phyloP scores from a whole-genome alignment of 495 filamentous ascomycete species.

The Amorphotheca resinae region DNA sequence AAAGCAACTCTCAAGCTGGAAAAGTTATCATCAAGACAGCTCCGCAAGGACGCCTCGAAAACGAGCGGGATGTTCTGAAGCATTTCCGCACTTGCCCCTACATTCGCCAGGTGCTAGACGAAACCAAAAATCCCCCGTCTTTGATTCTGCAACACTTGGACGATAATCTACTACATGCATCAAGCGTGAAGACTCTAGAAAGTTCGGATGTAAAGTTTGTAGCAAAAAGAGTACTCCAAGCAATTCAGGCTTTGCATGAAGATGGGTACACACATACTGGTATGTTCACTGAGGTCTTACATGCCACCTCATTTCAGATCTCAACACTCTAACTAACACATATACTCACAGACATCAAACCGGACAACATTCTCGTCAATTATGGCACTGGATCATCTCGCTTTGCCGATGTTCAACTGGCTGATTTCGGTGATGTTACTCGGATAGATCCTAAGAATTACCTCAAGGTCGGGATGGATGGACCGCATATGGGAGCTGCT shows the following conservation, averaged over 20 bases:
- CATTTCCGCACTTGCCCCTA: slow-evolving; percentile 28
- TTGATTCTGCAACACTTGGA: slow-evolving; percentile 33
- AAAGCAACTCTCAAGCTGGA: slow-evolving; percentile 21
- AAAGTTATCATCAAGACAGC: slow-evolving; percentile 29
- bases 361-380: slow-evolving; percentile 33
- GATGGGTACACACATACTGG: slow-evolving; percentile 30
- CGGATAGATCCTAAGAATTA: slow-evolving; percentile 23
- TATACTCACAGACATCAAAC: slow-evolving; percentile 27
- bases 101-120: slow-evolving; percentile 28
- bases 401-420: slow-evolving; percentile 29
- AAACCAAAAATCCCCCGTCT: slow-evolving; percentile 27
- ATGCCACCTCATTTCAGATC: background rate
- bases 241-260: slow-evolving; percentile 27
- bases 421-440: slow-evolving; percentile 28
- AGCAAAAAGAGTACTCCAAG: slow-evolving; percentile 27
- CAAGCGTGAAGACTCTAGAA: slow-evolving; percentile 24
- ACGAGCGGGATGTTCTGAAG: slow-evolving; percentile 31
- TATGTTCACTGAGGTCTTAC: slow-evolving; percentile 7
- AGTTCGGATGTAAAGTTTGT: slow-evolving; percentile 31
- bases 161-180: slow-evolving; percentile 15
- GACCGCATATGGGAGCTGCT: slow-evolving; percentile 25
- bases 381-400: slow-evolving; percentile 21
- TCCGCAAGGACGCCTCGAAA: slow-evolving; percentile 26
- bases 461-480: slow-evolving; percentile 22
- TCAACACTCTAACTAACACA: slow-evolving; percentile 3